Conservation (phyloP, 2,329 filamentous ascomycete species). For the Epicoccum nigrum region DNA sequence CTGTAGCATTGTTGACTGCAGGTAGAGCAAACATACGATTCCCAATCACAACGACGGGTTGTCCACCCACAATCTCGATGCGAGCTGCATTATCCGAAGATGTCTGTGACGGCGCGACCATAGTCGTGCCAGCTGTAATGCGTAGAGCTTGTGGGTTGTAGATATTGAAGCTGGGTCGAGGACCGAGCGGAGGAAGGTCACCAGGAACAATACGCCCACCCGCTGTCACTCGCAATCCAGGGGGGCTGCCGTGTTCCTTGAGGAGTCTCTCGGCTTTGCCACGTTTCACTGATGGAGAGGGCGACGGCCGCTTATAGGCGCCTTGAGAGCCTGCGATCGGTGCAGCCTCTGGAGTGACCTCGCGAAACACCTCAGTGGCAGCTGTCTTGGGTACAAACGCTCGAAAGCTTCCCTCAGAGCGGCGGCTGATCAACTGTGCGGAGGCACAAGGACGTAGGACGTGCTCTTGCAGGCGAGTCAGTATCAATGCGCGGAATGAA, state of each 20-base stretch:
- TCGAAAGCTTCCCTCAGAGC: constrained; percentile 36
- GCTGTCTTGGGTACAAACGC: constrained; percentile 25
- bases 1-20: constrained; percentile 27
- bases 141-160: constrained; percentile 36
- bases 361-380: constrained; percentile 21
- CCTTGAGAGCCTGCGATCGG: constrained; percentile 23
- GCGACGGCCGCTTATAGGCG: constrained; percentile 51
- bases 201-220: constrained; percentile 60
- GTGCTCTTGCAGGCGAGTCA: constrained; percentile 41
- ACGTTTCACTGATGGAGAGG: constrained; percentile 57
- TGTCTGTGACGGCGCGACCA: constrained; percentile 31
- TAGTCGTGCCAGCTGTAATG: constrained; percentile 28
- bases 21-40: constrained; percentile 42
- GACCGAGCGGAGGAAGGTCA: constrained; percentile 45
- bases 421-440: constrained; percentile 34
- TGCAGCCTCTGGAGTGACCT: constrained; percentile 15
- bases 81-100: constrained; percentile 31
- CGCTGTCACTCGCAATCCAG: constrained; percentile 58
- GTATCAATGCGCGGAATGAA: background rate
- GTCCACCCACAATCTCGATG: constrained; percentile 40
- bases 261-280: constrained; percentile 57
- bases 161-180: constrained; percentile 40
- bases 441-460: constrained; percentile 51
- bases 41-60: constrained; percentile 40
- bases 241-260: constrained; percentile 59